Base-by-base conservation (phyloP, 1,139 yeast genomes). In the Geotrichum siamense region DNA sequence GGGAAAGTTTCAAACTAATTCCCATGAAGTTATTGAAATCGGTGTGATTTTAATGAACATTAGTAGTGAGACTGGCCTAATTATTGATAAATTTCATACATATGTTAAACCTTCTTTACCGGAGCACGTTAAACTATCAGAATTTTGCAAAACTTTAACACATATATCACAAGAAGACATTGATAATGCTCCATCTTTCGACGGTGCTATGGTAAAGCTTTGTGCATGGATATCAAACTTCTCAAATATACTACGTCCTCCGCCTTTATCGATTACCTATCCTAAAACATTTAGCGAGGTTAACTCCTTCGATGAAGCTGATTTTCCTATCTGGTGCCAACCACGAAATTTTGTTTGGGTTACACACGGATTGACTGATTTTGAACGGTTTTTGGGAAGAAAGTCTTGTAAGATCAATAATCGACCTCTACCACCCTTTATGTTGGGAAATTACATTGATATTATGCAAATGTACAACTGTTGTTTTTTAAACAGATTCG, bases 1-100 rank as follows among this genome's bases (percentile, higher is more conserved):
- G 10, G 33, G 47, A 2, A 4, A 5, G 8, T 51, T 51, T 19
- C 12, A 10, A 12, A 12, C 20, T 3, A 44, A 38, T 16, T 34
- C 49, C 8, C 56, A 55, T 37, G 59, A 55, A 35, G 53, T 55
- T 15, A 54, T 55, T 27, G 59, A 55, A 41, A 45, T 55, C 23
- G 56, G 53, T 1, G 37, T 48, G 23, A 43, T 53, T 9, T 36
- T 55, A 35, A 40, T 51, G 13, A 58, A 55, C 30, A 9, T 54
- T 13, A 21, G 16, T 15, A 39, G 39, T 2, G 31, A 40, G 6
- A 46, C 46, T 12, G 30, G 41, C 13, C n/a, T n/a, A n/a, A 44
- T 53, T 3, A 31, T 50, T 19, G 34, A 37, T 39, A 40, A 41
- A 33, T 38, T 46, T 39, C 36, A 45, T 32, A 35, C 48, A 9